Evolutionary conservation across 1,139 yeast genomes (phyloP), one percentile per base, ranked within the genome.

Genomic region (Kodamaea plutei): DNA sequence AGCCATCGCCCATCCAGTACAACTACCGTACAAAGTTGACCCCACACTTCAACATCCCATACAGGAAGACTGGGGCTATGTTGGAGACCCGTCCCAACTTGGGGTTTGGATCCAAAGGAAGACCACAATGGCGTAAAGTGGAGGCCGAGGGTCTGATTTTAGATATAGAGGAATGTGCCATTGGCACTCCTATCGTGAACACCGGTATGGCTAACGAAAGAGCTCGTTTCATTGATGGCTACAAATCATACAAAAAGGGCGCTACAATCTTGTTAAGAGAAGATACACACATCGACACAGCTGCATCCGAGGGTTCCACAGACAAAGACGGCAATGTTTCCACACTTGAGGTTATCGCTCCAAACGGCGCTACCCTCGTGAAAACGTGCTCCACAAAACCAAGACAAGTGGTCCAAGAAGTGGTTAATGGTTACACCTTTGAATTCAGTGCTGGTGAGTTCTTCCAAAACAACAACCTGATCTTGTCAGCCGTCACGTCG

Each of bases 391-490:
- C 71, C 10, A 85, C 95, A 0, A 73, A 84, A 38, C 61, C 85
- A 25, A 77, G 91, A 52, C 85, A 81, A 39, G 77, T 85, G 32
- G 93, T 89, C 31, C 76, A 78, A 5, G 98, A 91, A 52, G 73
- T 73, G 44, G 79, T 89, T 33, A 69, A 73, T 38, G 91, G 84
- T 4, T 79, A 65, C 57, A 73, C 77, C 31, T 91, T 91, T 58
- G 79, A 84, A 50, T 91, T 85, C 54, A 80, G 89, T 14, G 96
- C 97, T 0, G 94, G 95, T 33, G 95, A 89, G 49, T 91, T 91
- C 51, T 91, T 91, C 68, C 98, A 91, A 58, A 91, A 91, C 60
- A 91, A 91, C 61, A 91, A 88, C 54, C 81, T 95, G 13, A 91
- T 91, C 21, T 65, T 91, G 40, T 95, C 96, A 1, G 58, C 68